phyloP scores from a whole-genome alignment of 2,329 filamentous ascomycete species.

The Cytospora chrysosperma region DNA sequence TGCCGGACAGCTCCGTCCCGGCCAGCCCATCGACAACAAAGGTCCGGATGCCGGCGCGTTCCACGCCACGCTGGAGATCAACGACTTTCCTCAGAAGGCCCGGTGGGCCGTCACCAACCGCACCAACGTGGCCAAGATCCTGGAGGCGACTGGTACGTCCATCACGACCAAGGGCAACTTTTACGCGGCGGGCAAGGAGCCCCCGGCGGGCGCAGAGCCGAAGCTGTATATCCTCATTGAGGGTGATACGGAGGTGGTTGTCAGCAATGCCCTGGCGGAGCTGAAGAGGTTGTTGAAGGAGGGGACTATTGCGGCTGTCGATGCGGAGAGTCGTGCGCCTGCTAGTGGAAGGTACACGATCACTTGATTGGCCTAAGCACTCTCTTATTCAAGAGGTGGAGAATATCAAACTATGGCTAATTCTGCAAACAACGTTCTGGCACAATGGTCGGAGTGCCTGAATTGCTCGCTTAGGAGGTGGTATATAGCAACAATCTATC shows the following conservation, averaged over 20 bases:
- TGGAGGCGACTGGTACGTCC: constrained; percentile 89
- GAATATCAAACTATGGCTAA: not conserved
- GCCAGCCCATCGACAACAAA: constrained; percentile 97
- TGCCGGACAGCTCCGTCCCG: constrained; percentile 83
- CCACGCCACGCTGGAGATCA: constrained; percentile 97
- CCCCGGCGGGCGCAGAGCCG: constrained; percentile 71
- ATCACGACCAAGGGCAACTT: constrained; percentile 97
- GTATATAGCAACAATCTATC: not conserved
- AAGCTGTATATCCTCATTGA: constrained; percentile 98
- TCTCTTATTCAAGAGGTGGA: not conserved
- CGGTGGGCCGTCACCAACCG: constrained; percentile 98
- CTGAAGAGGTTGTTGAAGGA: constrained; percentile 85
- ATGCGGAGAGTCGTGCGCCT: constrained; percentile 78
- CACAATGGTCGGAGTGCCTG: not conserved
- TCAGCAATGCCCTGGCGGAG: constrained; percentile 87
- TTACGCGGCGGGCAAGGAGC: constrained; percentile 79
- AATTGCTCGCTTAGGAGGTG: not conserved
- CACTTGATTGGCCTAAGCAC: constrained; percentile 51
- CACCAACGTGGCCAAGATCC: constrained; percentile 96
- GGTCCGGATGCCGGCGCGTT: constrained; percentile 95
- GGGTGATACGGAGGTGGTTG: constrained; percentile 90
- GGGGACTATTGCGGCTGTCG: constrained; percentile 83
- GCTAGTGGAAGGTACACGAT: constrained; percentile 84
- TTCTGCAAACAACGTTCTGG: not conserved
- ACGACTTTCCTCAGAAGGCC: constrained; percentile 98